phyloP scores from a whole-genome alignment of 148 eudicot species.

The Silene uniflora region DNA sequence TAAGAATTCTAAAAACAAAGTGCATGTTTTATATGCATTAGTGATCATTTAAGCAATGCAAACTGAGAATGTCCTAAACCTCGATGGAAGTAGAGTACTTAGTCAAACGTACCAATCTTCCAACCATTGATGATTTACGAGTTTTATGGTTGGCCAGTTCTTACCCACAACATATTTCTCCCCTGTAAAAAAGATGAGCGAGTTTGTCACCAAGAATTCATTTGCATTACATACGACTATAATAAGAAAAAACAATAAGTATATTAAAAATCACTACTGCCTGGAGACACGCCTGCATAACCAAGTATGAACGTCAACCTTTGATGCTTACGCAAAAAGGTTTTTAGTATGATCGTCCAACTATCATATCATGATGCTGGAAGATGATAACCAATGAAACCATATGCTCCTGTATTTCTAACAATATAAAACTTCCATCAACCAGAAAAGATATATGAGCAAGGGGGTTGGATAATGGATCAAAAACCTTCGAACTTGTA shows the following conservation, averaged over 20 bases:
- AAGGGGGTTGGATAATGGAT: not conserved
- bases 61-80: no score
- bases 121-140: slow-evolving; percentile 83
- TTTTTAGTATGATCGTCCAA: not conserved
- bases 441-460: not conserved
- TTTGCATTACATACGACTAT: not conserved
- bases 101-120: slow-evolving; percentile 68
- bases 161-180: slow-evolving; percentile 85
- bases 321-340: not conserved
- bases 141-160: slow-evolving; percentile 53
- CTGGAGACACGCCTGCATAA: not conserved
- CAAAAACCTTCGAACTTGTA: slow-evolving; percentile 52
- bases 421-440: not conserved
- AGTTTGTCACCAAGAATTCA: not conserved
- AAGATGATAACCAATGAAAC: not conserved
- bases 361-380: not conserved
- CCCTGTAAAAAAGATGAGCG: slow-evolving; percentile 36
- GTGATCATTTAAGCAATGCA: no score
- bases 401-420: no score
- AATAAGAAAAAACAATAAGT: not conserved
- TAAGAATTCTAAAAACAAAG: not conserved
- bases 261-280: not conserved
- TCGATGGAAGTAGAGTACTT: not conserved
- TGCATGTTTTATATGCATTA: not conserved
- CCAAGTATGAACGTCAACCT: not conserved